phyloP scores from a whole-genome alignment of 805 yeast genomes.

The Candida ovalis region DNA sequence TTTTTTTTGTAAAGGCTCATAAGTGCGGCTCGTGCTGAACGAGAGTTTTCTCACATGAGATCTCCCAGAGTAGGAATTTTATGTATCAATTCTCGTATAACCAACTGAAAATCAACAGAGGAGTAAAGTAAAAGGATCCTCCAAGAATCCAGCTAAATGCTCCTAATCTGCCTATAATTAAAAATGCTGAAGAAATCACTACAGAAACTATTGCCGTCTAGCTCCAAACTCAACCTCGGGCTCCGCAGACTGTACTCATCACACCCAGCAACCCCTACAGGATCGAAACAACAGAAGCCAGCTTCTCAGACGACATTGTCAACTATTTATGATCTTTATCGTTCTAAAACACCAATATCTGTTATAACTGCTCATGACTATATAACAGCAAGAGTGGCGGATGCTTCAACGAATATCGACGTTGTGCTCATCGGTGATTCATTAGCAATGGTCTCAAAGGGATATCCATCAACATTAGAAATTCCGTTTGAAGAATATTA shows the following conservation, averaged over 20 bases:
- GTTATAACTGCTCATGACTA: slow-evolving; percentile 84
- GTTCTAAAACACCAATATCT: slow-evolving; percentile 21
- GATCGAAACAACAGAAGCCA: neutral
- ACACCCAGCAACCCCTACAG: neutral
- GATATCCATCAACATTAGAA: slow-evolving; percentile 72
- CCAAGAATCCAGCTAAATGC: too few relatives aligned
- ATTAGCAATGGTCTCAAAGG: slow-evolving; percentile 85
- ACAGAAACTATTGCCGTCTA: neutral
- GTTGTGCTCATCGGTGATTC: slow-evolving; percentile 86
- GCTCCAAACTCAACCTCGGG: neutral
- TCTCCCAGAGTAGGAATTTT: neutral
- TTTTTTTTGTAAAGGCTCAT: neutral
- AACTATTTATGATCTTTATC: slow-evolving; percentile 21
- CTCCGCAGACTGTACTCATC: neutral
- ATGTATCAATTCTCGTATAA: neutral
- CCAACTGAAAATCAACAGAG: neutral
- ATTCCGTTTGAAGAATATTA: slow-evolving; percentile 75
- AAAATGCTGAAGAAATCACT: neutral
- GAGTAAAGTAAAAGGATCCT: neutral
- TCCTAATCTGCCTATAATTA: too few relatives aligned
- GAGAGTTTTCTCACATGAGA: neutral
- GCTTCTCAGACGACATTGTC: slow-evolving; percentile 19
- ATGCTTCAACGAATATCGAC: slow-evolving; percentile 60
- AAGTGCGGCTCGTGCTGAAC: neutral
- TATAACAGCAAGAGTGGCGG: slow-evolving; percentile 68